phyloP scores from a whole-genome alignment of 2,329 filamentous ascomycete genomes.

The Sporothrix luriei region DNA sequence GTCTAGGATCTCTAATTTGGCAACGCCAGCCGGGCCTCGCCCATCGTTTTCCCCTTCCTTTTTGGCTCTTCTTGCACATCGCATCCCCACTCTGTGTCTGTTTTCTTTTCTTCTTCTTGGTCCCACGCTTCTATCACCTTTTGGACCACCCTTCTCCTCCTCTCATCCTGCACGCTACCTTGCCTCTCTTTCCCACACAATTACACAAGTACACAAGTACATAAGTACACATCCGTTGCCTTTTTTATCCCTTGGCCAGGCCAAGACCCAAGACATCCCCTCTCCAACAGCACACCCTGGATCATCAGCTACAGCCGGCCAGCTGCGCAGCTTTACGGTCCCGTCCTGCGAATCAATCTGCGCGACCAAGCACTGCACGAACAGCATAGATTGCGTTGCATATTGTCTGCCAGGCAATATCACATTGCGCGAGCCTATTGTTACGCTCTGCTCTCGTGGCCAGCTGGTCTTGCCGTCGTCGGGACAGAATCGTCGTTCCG shows the following conservation, averaged over 20 bases:
- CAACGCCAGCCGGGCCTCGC: neutral
- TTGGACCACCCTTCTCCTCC: neutral
- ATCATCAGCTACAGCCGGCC: neutral
- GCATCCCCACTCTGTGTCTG: slow-evolving; percentile 1
- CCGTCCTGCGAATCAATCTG: slow-evolving; percentile 24
- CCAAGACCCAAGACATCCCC: slow-evolving; percentile 24
- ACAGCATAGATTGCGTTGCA: slow-evolving; percentile 29
- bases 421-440: neutral
- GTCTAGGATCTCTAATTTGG: neutral
- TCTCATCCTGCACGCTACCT: slow-evolving; percentile 3
- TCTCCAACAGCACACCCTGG: neutral
- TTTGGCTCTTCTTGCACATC: slow-evolving; percentile 1
- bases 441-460: neutral
- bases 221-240: neutral
- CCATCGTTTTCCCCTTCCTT: slow-evolving; percentile 1
- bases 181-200: neutral
- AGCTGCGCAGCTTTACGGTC: slow-evolving; percentile 8
- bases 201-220: neutral
- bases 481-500: neutral
- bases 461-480: neutral
- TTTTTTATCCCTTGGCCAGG: slow-evolving; percentile 16
- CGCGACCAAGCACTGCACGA: slow-evolving; percentile 17
- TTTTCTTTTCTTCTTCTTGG: neutral
- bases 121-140: neutral
- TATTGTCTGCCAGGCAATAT: slow-evolving; percentile 2